Conservation (phyloP, 2,329 filamentous ascomycete genomes). For the Verticillium dahliae region DNA sequence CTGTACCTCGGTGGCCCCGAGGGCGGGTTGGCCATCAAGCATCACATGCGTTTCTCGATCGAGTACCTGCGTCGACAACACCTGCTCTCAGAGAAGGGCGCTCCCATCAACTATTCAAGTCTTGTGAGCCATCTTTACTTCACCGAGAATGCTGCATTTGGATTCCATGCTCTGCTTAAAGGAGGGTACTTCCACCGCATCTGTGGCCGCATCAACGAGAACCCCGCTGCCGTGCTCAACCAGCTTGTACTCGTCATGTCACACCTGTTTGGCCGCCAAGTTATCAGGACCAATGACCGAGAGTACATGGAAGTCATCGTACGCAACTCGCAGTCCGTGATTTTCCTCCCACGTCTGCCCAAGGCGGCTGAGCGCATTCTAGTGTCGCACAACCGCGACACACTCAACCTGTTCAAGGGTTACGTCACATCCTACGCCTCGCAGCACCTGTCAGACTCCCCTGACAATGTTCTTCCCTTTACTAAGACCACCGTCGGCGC, state of each 20-base stretch:
- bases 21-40: conserved; percentile 62
- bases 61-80: conserved; percentile 68
- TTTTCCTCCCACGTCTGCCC: conserved; percentile 53
- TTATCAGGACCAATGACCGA: conserved; percentile 41
- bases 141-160: conserved; percentile 68
- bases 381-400: conserved; percentile 56
- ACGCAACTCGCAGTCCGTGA: background rate
- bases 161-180: conserved; percentile 68
- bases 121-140: conserved; percentile 69
- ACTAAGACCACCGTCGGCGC: conserved; percentile 41
- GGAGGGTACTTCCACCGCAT: conserved; percentile 61
- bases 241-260: conserved; percentile 62
- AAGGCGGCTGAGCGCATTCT: conserved; percentile 48
- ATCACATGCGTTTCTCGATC: conserved; percentile 74
- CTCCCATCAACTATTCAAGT: conserved; percentile 66
- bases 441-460: conserved; percentile 47
- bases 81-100: conserved; percentile 54
- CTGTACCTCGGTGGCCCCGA: conserved; percentile 65
- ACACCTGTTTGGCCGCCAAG: conserved; percentile 61
- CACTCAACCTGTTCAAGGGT: conserved; percentile 56
- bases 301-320: conserved; percentile 37
- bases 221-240: conserved; percentile 42
- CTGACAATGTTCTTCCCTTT: conserved; percentile 53
- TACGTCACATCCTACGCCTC: conserved; percentile 65
- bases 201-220: conserved; percentile 48